Percentiles rank a stretch among this genome's conserved stretches.
phyloP scores from a whole-genome alignment of 371 early-diverging fungal genomes.

The Mucor lusitanicus region DNA sequence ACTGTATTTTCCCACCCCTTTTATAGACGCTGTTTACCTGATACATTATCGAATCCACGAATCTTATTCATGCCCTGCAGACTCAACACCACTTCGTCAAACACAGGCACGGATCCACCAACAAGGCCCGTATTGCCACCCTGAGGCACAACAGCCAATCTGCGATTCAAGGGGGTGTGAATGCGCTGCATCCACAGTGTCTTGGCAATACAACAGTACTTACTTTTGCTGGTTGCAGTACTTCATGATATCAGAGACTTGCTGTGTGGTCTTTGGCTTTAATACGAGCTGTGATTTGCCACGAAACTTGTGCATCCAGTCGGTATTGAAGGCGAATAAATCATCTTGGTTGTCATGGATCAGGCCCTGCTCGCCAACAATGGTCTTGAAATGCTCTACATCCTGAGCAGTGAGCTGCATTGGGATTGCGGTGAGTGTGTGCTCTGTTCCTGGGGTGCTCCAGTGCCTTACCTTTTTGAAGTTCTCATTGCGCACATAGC shows the following conservation, averaged over 20 bases:
- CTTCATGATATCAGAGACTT: slow-evolving; percentile 83
- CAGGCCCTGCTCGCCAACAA: slow-evolving; percentile 52
- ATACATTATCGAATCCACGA: slow-evolving; percentile 80
- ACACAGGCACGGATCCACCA: slow-evolving; percentile 92
- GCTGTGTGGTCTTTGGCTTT: slow-evolving; percentile 82
- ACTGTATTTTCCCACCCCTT: slow-evolving; percentile 1
- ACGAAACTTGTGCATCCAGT: slow-evolving; percentile 93
- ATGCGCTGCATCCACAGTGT: neutral
- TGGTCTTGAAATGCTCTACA: slow-evolving; percentile 60
- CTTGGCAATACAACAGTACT: neutral
- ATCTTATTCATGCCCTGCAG: slow-evolving; percentile 80
- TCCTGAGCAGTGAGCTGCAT: slow-evolving; percentile 55
- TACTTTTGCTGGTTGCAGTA: slow-evolving; percentile 85
- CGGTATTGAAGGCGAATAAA: slow-evolving; percentile 71
- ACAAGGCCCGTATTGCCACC: slow-evolving; percentile 96
- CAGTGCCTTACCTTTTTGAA: slow-evolving; percentile 54
- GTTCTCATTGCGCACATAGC: slow-evolving; percentile 51
- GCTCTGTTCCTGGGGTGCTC: neutral
- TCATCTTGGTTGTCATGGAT: slow-evolving; percentile 58
- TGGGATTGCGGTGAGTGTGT: neutral
- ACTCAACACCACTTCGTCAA: slow-evolving; percentile 91
- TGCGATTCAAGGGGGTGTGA: slow-evolving; percentile 3
- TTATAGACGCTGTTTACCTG: slow-evolving; percentile 50
- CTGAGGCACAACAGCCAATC: slow-evolving; percentile 93
- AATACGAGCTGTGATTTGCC: slow-evolving; percentile 84